Base-by-base conservation (phyloP, 2,329 filamentous ascomycete species). In the Stenocarpella maydis region DNA sequence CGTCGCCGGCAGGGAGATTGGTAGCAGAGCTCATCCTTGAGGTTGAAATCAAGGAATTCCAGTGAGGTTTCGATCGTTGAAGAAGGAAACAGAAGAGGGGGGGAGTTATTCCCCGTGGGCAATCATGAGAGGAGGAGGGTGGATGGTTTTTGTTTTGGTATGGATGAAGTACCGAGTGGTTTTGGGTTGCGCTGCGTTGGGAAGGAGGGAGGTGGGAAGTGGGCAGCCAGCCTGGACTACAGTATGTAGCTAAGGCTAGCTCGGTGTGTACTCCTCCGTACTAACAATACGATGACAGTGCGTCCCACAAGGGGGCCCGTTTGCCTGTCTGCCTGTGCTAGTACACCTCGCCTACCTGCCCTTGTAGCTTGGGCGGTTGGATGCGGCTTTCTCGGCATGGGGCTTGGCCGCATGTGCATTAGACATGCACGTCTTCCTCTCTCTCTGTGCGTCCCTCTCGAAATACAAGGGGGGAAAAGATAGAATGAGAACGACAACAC, bases 1-100 rank as follows among this genome's bases (percentile, higher is more conserved):
- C 75, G 74, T 73, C 78, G 75, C 72, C 78, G 73, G 69, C 65
- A 19, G 69, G 52, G 31, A 69, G 64, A 8, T 71, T 72, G 21
- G 74, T 47, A 41, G 74, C 71, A 41, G 73, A 71, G 55, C 69
- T 73, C 74, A 75, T 75, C 67, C 73, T 68, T 67, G 67, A 72
- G 31, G 71, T 67, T 69, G 69, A 71, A 68, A 34, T 69, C 69
- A 71, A 71, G 69, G 69, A 41, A 52, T 58, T 26, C 26, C 24
- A 41, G 31, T 3, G 5, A 15, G 45, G 52, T 63, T 63, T 63
- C 58, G 55, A 49, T 64, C 43, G 69, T 65, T 69, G 67, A 66
- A 60, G 54, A 58, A 55, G 37, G 41, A 63, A 45, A 55, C 53
- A 66, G 61, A 67, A 39, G 28, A 45, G 37, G 34, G 14, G 19